Evolutionary conservation across 441 rosid genomes (phyloP).

Genomic region (Omphalea diandra): DNA sequence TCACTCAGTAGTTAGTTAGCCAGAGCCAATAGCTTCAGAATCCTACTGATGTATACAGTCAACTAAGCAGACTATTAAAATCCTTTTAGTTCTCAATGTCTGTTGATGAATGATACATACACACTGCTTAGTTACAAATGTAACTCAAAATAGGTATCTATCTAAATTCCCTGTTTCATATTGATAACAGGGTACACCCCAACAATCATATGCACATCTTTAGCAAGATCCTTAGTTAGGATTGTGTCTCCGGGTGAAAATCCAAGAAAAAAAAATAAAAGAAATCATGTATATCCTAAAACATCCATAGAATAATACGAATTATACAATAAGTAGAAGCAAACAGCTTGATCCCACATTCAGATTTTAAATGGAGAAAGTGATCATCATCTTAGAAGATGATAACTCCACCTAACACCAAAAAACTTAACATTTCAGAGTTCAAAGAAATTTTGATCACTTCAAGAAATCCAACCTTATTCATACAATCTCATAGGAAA

Average conservation of each 20-base stretch:
- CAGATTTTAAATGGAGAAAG: not conserved
- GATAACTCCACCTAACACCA: slow-evolving; percentile 8
- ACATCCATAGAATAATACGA: too few relatives aligned
- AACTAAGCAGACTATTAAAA: slow-evolving; percentile 2
- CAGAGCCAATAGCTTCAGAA: not conserved
- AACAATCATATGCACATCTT: not conserved
- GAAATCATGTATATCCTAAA: not conserved
- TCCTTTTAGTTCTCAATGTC: too few relatives aligned
- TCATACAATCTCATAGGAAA: not conserved
- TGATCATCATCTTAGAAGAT: not conserved
- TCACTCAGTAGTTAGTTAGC: not conserved
- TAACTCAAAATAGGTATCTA: not conserved
- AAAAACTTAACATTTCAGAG: not conserved
- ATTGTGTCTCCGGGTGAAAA: not conserved
- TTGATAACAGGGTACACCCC: not conserved
- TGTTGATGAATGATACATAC: not conserved
- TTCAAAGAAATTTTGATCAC: not conserved
- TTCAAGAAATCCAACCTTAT: not conserved
- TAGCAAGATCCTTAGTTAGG: not conserved
- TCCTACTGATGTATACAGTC: not conserved
- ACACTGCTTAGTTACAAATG: not conserved
- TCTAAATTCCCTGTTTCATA: not conserved
- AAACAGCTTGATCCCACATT: not conserved
- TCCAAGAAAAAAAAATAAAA: not conserved
- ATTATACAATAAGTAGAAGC: too few relatives aligned